Evolutionary conservation across 2,329 filamentous ascomycete species (phyloP), one percentile per base, ranked within the genome.

Genomic region (Scleromitrula shiraiana): DNA sequence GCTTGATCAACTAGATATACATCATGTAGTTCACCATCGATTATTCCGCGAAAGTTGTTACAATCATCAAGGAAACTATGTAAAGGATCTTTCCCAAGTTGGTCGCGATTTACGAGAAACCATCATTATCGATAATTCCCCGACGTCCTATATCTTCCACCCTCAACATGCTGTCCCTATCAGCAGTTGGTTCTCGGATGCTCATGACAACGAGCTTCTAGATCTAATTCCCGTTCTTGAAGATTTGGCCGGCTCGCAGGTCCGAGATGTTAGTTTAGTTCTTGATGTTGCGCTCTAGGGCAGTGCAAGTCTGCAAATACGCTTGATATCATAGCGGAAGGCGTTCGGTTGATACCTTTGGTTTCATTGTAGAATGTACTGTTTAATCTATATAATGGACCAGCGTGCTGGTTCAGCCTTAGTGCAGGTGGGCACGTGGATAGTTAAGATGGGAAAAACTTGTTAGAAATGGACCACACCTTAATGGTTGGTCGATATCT

Each of bases 141-240:
- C 93, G 2, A 98, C 93, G 4, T 97, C 91, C 10, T 98, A 98
- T 73, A 97, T 98, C 62, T 98, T 98, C 77, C 93, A 98, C 66
- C 93, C 93, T 20, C 91, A 98, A 72, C 93, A 98, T 67, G 93
- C 93, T 52, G 91, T 98, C 41, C 93, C 93, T 22, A 98, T 98
- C 71, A 96, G 90, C 78, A 97, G 91, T 75, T 98, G 93, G 93
- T 98, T 98, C 72, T 96, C 90, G 57, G 93, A 98, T 70, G 93
- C 93, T 53, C 93, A 98, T 69, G 93, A 98, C 72, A 98, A 98
- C 70, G 93, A 98, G 75, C 77, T 98, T 53, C 76, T 98, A 62
- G 93, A 98, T 67, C 75, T 98, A 61, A 97, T 98, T 67, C 93
- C 93, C 45, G 93, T 98, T 61, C 88, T 98, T 57, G 93, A 98